These are phyloP conservation scores for Letharia columbiana DNA, from an alignment of 495 filamentous ascomycete species.

Conservation along the genomic window DNA sequence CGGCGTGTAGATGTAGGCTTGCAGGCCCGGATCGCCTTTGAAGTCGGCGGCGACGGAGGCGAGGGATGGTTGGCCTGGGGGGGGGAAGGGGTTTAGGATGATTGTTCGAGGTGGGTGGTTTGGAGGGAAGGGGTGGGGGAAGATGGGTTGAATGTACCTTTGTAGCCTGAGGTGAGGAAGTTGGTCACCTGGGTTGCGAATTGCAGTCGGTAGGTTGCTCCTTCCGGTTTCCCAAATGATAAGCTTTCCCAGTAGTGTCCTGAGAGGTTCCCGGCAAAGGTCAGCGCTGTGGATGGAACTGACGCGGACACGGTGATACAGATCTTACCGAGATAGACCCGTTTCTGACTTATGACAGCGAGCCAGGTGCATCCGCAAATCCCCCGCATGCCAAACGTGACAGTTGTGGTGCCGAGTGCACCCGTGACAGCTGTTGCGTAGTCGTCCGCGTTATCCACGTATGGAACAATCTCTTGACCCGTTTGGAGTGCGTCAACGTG, in stretches of 20 bases:
- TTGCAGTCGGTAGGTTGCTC: not conserved
- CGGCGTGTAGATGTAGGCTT: not conserved
- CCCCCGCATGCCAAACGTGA: not conserved
- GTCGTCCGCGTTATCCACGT: not conserved
- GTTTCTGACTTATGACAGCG: not conserved
- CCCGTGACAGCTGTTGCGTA: not conserved
- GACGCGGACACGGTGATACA: not conserved
- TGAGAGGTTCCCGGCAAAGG: not conserved
- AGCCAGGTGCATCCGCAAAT: constrained; percentile 7
- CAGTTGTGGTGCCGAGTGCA: not conserved
- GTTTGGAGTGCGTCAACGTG: not conserved
- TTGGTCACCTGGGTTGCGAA: not conserved
- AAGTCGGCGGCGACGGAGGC: not conserved
- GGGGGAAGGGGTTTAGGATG: too few relatives aligned
- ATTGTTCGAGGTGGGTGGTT: too few relatives aligned
- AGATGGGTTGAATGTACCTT: not conserved
- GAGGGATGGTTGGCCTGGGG: not conserved
- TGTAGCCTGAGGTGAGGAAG: not conserved
- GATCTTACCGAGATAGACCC: constrained; percentile 1
- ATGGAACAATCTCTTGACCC: not conserved
- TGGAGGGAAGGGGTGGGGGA: too few relatives aligned
- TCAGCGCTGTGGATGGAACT: too few relatives aligned
- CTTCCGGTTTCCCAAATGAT: not conserved
- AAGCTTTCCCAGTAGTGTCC: not conserved
- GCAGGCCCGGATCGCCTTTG: not conserved